A percentile compares a stretch with the other conserved stretches of the same genome.
Evolutionary conservation across 2,329 filamentous ascomycete species (phyloP).

Genomic region (Colletotrichum viniferum): DNA sequence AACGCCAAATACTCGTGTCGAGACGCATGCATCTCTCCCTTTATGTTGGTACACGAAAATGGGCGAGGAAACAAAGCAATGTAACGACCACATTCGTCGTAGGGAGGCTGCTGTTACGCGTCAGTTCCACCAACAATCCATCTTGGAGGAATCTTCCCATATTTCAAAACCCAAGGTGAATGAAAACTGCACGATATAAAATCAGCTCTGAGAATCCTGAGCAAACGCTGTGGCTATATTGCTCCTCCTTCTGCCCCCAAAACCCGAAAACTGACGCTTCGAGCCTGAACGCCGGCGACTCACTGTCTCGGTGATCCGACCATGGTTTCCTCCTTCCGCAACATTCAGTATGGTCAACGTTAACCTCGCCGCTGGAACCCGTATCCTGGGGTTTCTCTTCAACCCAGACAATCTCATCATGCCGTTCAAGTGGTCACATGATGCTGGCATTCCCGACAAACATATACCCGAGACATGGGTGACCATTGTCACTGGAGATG

Average conservation of each 20-base stretch:
- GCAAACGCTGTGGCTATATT: neutral
- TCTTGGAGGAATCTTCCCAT: neutral
- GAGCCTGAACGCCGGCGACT: accelerated
- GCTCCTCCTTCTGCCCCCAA: neutral
- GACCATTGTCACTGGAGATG: neutral
- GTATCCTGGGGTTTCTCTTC: neutral
- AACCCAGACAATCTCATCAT: neutral
- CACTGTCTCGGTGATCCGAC: neutral
- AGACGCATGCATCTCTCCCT: neutral
- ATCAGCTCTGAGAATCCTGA: neutral
- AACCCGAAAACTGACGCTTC: neutral
- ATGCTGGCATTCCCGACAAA: neutral
- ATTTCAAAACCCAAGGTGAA: neutral
- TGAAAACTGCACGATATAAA: neutral
- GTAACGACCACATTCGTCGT: neutral
- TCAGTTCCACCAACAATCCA: neutral
- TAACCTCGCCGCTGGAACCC: neutral
- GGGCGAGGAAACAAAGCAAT: neutral
- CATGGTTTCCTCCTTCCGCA: neutral
- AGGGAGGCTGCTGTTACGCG: neutral
- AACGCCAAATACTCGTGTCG: neutral
- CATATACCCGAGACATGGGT: neutral
- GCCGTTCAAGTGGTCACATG: neutral
- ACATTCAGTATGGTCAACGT: neutral
- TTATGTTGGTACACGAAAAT: neutral